Conservation (phyloP, 495 filamentous ascomycete genomes). For the Neurospora cerealis region DNA sequence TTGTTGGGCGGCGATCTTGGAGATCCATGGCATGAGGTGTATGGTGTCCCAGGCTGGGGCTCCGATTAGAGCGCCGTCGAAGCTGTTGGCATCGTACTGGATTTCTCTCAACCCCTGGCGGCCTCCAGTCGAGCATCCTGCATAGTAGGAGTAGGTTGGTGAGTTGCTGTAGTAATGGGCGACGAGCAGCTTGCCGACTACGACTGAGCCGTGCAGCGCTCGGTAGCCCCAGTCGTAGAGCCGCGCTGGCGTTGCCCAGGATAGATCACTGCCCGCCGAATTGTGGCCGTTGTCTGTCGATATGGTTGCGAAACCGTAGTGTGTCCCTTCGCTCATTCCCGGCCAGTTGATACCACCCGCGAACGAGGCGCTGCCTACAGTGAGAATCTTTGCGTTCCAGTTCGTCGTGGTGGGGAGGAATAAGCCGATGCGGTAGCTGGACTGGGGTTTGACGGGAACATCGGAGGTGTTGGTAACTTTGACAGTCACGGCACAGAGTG, state of each 20-base stretch:
- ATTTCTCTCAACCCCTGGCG: slow-evolving; percentile 45
- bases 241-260: slow-evolving; percentile 37
- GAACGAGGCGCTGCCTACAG: slow-evolving; percentile 36
- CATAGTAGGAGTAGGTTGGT: slow-evolving; percentile 43
- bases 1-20: slow-evolving; percentile 29
- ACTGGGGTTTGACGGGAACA: slow-evolving; percentile 25
- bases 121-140: slow-evolving; percentile 49
- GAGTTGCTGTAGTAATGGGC: slow-evolving; percentile 33
- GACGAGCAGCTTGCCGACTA: slow-evolving; percentile 32
- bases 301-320: slow-evolving; percentile 40
- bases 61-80: slow-evolving; percentile 53
- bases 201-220: slow-evolving; percentile 41
- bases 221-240: slow-evolving; percentile 38
- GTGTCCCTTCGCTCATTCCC: slow-evolving; percentile 25
- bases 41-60: slow-evolving; percentile 31
- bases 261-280: slow-evolving; percentile 27
- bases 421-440: slow-evolving; percentile 39
- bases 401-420: slow-evolving; percentile 33
- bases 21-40: slow-evolving; percentile 36
- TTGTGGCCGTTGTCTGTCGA: slow-evolving; percentile 50
- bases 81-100: slow-evolving; percentile 43
- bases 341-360: slow-evolving; percentile 39
- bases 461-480: slow-evolving; percentile 23
- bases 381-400: slow-evolving; percentile 36
- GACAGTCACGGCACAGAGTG: slow-evolving; percentile 38